Base-by-base conservation (phyloP, 2,329 filamentous ascomycete species). In the Aspergillus uvarum region DNA sequence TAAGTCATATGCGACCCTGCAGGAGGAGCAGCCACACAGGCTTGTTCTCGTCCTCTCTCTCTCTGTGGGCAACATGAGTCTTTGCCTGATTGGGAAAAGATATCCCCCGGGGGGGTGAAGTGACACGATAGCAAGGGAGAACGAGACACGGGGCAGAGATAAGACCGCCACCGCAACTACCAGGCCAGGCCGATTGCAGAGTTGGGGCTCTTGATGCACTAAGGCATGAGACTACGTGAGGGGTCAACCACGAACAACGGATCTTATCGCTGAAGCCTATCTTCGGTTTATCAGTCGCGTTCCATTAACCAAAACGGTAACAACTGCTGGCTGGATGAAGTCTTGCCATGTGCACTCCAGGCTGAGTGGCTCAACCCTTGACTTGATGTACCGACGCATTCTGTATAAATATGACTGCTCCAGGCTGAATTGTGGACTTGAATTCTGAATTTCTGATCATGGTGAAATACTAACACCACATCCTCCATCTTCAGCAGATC, bases 81-180 rank as follows among this genome's bases (percentile, higher is more conserved):
- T 65, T 73, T 75, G 69, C 73, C 74, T 60, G 64, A 75, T 69
- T 48, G 11, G 72, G 74, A 65, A 66, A 77, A 75, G 67, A 74
- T 64, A 71, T 77, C 75, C 75, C 61, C 58, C 56, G 42, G 32
- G 19, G 50, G 6, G 26, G 7, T 14, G 52, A 56, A 38, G 47
- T 19, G 22, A 52, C 42, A 26, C n/a, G 21, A 51, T 52, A 42
- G 22, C 10, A 8, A 29, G 26, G 26, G 26, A 29, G 26, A 29
- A 8, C 0, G 26, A 29, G 26, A 29, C 2, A 10, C 26, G 26
- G 26, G 26, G 26, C 7, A 31, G 29, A 32, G 58, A 64, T 62
- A 63, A 61, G 61, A 62, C 60, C 57, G 42, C 19, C 8, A 52
- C 21, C 14, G 26, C 26, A n/a, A 16, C 32, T 3, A 35, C 11